A percentile compares a stretch with the other conserved stretches of the same genome.
Conservation (phyloP, 2,329 filamentous ascomycete species). For the Trichocomaceae sp. region DNA sequence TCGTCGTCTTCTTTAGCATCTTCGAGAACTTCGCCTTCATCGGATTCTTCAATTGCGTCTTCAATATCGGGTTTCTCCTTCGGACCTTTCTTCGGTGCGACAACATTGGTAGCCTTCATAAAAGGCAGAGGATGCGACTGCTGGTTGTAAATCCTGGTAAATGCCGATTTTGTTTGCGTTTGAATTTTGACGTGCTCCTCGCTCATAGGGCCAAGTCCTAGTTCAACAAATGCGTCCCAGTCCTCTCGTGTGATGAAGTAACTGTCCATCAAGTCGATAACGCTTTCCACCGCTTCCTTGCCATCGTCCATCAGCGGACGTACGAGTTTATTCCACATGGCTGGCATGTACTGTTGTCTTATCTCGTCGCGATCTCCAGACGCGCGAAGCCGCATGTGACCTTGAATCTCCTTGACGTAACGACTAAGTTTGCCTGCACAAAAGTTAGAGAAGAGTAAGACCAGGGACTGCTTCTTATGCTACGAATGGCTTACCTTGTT, state of each 20-base stretch:
- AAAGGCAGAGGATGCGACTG: slow-evolving; percentile 87
- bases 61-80: slow-evolving; percentile 86
- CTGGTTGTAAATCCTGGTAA: slow-evolving; percentile 84
- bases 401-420: slow-evolving; percentile 86
- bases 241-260: slow-evolving; percentile 95
- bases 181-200: slow-evolving; percentile 72
- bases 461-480: neutral
- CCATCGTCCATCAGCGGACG: slow-evolving; percentile 69
- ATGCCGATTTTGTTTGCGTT: slow-evolving; percentile 75
- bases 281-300: slow-evolving; percentile 70
- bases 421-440: slow-evolving; percentile 58
- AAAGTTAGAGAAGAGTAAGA: neutral
- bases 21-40: slow-evolving; percentile 57
- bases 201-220: slow-evolving; percentile 79
- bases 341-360: slow-evolving; percentile 85
- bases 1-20: slow-evolving; percentile 57
- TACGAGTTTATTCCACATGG: slow-evolving; percentile 76
- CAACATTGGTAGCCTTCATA: slow-evolving; percentile 80
- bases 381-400: slow-evolving; percentile 87
- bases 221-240: slow-evolving; percentile 84
- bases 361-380: slow-evolving; percentile 91
- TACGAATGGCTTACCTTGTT: slow-evolving; percentile 52
- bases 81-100: slow-evolving; percentile 62
- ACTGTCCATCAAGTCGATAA: slow-evolving; percentile 94
- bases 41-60: slow-evolving; percentile 90